Evolutionary conservation across 257 asterid species (phyloP).

Genomic region (Jasminum sambac): DNA sequence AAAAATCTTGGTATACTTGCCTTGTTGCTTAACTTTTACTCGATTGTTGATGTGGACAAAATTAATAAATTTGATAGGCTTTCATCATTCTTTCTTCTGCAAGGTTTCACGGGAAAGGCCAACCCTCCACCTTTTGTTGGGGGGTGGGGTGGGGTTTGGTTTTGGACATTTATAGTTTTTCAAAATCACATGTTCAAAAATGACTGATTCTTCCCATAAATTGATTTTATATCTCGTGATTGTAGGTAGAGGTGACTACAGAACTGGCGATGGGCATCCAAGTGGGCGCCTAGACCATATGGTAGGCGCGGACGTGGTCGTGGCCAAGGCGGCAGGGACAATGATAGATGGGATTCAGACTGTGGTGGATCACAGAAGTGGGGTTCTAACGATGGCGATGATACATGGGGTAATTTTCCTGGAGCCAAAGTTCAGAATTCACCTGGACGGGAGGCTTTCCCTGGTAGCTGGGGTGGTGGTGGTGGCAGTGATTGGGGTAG

Average conservation of each 20-base stretch:
- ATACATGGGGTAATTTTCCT: constrained; percentile 51
- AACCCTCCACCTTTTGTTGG: neutral
- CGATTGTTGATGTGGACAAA: neutral
- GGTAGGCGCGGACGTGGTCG: constrained; percentile 41
- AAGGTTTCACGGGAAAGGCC: neutral
- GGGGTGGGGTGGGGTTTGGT: neutral
- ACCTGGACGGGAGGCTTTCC: constrained; percentile 47
- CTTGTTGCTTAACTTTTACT: neutral
- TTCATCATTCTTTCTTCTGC: neutral
- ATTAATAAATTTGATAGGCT: neutral
- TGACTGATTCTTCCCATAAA: neutral
- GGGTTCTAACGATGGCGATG: constrained; percentile 59
- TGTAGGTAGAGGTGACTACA: constrained; percentile 75
- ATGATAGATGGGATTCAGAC: constrained; percentile 45
- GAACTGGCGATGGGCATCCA: constrained; percentile 56
- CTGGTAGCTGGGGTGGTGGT: constrained; percentile 31
- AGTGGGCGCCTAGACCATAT: constrained; percentile 63
- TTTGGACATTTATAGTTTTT: neutral
- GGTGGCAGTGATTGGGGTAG: constrained; percentile 5
- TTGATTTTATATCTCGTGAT: no score
- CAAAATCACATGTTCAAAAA: neutral
- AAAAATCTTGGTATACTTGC: neutral
- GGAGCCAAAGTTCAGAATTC: constrained; percentile 59
- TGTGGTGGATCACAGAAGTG: constrained; percentile 51
- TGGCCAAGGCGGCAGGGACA: constrained; percentile 50